Evolutionary conservation across 768 basidiomycete species (phyloP).

Genomic region (Candolleomyces efflorescens): DNA sequence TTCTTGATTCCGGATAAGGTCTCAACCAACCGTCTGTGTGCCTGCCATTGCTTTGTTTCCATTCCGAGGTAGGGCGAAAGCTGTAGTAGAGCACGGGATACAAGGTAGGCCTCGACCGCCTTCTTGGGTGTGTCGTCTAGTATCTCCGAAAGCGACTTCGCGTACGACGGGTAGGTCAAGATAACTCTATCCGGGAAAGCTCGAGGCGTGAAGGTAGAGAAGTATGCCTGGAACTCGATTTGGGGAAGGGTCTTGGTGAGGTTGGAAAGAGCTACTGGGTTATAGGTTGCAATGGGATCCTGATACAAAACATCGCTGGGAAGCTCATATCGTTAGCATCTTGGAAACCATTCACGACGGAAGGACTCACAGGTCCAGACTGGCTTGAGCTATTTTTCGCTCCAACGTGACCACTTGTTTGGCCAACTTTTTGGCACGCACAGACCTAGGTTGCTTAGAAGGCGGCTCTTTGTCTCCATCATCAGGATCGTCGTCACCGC

Average conservation of each 20-base stretch:
- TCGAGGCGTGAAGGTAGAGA: constrained; percentile 79
- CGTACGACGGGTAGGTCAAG: constrained; percentile 78
- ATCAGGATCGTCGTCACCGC: constrained; percentile 36
- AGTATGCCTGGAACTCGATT: constrained; percentile 81
- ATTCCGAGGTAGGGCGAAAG: constrained; percentile 70
- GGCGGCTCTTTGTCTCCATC: constrained; percentile 37
- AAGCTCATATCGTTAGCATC: neutral
- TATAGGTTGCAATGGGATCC: constrained; percentile 87
- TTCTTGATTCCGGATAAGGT: constrained; percentile 79
- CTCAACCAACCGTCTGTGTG: constrained; percentile 66
- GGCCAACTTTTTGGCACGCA: constrained; percentile 60
- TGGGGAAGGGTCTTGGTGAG: constrained; percentile 68
- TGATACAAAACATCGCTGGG: constrained; percentile 54
- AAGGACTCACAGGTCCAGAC: constrained; percentile 65
- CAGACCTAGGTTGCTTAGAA: constrained; percentile 30
- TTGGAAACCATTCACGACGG: neutral
- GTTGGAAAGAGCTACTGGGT: constrained; percentile 68
- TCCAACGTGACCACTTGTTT: constrained; percentile 76
- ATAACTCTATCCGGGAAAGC: constrained; percentile 73
- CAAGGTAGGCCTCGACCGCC: constrained; percentile 83
- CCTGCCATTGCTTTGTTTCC: constrained; percentile 76
- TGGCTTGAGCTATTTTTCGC: constrained; percentile 68
- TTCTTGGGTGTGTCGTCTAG: constrained; percentile 63
- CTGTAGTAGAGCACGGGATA: constrained; percentile 66
- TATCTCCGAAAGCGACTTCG: constrained; percentile 60